phyloP scores from a whole-genome alignment of 768 basidiomycete species.

The Leccinum boreale region DNA sequence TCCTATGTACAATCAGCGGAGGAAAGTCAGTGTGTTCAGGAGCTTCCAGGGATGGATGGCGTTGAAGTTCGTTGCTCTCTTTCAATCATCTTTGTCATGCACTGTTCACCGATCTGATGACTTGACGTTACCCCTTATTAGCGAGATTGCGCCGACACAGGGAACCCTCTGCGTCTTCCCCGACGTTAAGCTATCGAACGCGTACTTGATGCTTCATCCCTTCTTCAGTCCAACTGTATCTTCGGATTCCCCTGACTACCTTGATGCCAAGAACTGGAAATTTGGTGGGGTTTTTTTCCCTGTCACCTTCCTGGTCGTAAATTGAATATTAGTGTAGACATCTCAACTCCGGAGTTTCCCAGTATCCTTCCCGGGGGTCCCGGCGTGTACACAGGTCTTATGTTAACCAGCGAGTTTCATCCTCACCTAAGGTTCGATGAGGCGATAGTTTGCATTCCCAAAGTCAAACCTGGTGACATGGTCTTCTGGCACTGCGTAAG shows the following conservation, averaged over 20 bases:
- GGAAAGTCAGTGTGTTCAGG: slow-evolving; percentile 52
- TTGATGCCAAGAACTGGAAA: slow-evolving; percentile 50
- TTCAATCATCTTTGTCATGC: background rate
- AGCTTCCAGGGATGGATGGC: slow-evolving; percentile 78
- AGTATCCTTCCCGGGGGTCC: too few species aligned
- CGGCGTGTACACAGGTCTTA: too few species aligned
- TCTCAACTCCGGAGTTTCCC: slow-evolving; percentile 43
- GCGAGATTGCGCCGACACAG: slow-evolving; percentile 63
- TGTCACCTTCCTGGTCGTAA: slow-evolving; percentile 19
- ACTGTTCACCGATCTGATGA: background rate
- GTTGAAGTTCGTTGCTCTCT: slow-evolving; percentile 44
- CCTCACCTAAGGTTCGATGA: too few species aligned
- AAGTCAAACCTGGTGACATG: too few species aligned
- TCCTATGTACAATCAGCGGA: slow-evolving; percentile 29
- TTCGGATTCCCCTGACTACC: slow-evolving; percentile 37
- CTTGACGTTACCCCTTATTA: slow-evolving; percentile 20
- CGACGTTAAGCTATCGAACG: slow-evolving; percentile 60
- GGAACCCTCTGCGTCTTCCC: slow-evolving; percentile 56
- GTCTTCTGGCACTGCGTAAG: too few species aligned
- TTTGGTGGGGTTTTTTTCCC: slow-evolving; percentile 34
- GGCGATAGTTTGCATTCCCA: too few species aligned
- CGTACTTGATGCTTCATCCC: slow-evolving; percentile 30
- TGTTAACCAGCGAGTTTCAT: too few species aligned
- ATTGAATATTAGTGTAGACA: slow-evolving; percentile 32
- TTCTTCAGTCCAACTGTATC: slow-evolving; percentile 61